phyloP scores from a whole-genome alignment of 495 filamentous ascomycete genomes.

The Penicillium steckii region DNA sequence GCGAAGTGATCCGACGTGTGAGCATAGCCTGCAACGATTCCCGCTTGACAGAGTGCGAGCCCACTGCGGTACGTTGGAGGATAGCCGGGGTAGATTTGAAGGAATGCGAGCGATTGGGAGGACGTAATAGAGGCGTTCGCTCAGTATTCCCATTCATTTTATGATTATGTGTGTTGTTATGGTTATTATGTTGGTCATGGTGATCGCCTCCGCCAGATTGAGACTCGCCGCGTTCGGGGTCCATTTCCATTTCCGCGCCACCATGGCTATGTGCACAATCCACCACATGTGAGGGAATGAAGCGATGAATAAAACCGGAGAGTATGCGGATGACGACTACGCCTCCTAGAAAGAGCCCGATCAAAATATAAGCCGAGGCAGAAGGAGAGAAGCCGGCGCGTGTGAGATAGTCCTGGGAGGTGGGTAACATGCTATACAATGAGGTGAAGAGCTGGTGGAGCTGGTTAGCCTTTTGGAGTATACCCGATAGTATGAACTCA shows the following conservation, averaged over 20 bases:
- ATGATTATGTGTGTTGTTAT: constrained; percentile 16
- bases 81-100: constrained; percentile 29
- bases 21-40: constrained; percentile 42
- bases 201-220: constrained; percentile 14
- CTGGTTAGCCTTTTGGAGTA: background rate
- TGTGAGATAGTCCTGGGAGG: constrained; percentile 70
- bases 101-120: constrained; percentile 1
- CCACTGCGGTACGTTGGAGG: constrained; percentile 9
- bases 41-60: constrained; percentile 12
- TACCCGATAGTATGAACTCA: background rate
- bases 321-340: constrained; percentile 81
- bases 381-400: constrained; percentile 64
- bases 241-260: constrained; percentile 34
- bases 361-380: constrained; percentile 67
- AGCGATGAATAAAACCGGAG: constrained; percentile 75
- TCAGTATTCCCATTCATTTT: constrained; percentile 32
- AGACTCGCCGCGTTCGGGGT: constrained; percentile 30
- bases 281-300: constrained; percentile 89
- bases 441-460: constrained; percentile 78
- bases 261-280: constrained; percentile 82
- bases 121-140: constrained; percentile 43
- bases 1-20: constrained; percentile 54
- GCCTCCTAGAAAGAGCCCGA: constrained; percentile 75
- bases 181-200: constrained; percentile 13
- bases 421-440: constrained; percentile 91